Evolutionary conservation across 129 eudicot species (phyloP).

Genomic region (Oenanthe sinensis): DNA sequence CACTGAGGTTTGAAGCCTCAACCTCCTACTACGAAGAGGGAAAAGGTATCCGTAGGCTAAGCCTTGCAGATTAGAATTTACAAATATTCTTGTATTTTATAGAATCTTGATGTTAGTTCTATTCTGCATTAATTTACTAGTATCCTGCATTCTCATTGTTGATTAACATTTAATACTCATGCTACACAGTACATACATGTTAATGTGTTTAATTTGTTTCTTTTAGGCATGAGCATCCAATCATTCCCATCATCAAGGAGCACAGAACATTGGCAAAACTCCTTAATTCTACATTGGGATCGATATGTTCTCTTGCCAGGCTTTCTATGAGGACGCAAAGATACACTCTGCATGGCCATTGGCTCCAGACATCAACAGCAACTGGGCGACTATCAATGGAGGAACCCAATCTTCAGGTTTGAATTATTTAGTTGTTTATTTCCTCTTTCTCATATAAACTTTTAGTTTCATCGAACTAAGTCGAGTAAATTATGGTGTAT

Average conservation of each 20-base stretch:
- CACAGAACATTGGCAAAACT: constrained; percentile 85
- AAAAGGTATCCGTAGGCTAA: background rate
- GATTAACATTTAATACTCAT: background rate
- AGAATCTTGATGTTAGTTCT: background rate
- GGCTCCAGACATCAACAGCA: constrained; percentile 99
- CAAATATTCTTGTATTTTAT: background rate
- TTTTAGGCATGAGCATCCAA: constrained; percentile 83
- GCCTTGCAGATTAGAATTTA: background rate
- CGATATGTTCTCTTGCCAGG: constrained; percentile 79
- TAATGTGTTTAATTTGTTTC: background rate
- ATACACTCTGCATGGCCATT: constrained; percentile 93
- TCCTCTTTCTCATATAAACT: background rate
- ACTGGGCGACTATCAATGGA: constrained; percentile 98
- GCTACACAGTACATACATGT: constrained; percentile 4
- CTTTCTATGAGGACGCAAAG: constrained; percentile 78
- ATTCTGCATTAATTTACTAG: background rate
- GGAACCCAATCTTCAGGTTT: constrained; percentile 96
- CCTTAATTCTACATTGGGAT: constrained; percentile 75
- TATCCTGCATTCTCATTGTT: background rate
- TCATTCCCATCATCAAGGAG: constrained; percentile 87
- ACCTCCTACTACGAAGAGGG: background rate
- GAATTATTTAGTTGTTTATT: background rate
- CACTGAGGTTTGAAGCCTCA: background rate
- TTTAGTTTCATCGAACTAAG: background rate
- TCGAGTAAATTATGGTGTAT: background rate